Evolutionary conservation across 192 early-diverging fungal genomes (phyloP), one percentile per base, ranked within the genome.

Genomic region (Backusella parvicylindrica): DNA sequence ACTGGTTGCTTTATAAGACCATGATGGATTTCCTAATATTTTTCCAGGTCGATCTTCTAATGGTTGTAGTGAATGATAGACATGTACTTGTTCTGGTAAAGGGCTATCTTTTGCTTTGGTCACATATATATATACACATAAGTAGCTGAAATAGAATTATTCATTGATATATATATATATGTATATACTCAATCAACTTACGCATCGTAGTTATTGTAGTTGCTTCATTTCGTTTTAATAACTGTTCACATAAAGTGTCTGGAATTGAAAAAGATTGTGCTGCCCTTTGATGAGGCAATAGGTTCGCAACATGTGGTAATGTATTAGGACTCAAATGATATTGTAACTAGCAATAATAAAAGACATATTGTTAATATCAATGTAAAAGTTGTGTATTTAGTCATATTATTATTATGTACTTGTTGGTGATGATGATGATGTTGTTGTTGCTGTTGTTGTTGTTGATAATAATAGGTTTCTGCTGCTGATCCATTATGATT

Each of bases 1-100:
- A 68, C 91, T 91, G 72, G 91, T 89, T 9, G 90, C 94, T 76
- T 96, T 96, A 83, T 97, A 96, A 13, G 90, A 85, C n/a, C 85
- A 90, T 38, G 92, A 89, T n/a, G 88, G 26, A 47, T 73, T 63
- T 0, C 72, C 72, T 30, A 73, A 26, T 31, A 73, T 64, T 2
- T 40, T 41, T 33, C 38, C 63, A 2, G 72, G 30, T 1, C 21
- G 64, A 15, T 73, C 72, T 47, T 73, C 72, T 11, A 73, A 26
- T 32, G 38, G 38, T 1, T 64, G 68, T 36, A 60, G 40, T 53
- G 67, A 75, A 70, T 75, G 74, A 43, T 75, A 70, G 43, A 75
- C 74, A 60, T 75, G 74, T 23, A 75, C 66, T 69, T 75, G 41
- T 18, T 53, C 47, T 21, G 67, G 67, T 41, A 75, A 68, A 4